These are phyloP conservation scores for Plasmodium gallinaceum DNA, from an alignment of 169 alveolate genomes.

Conservation along the genomic window DNA sequence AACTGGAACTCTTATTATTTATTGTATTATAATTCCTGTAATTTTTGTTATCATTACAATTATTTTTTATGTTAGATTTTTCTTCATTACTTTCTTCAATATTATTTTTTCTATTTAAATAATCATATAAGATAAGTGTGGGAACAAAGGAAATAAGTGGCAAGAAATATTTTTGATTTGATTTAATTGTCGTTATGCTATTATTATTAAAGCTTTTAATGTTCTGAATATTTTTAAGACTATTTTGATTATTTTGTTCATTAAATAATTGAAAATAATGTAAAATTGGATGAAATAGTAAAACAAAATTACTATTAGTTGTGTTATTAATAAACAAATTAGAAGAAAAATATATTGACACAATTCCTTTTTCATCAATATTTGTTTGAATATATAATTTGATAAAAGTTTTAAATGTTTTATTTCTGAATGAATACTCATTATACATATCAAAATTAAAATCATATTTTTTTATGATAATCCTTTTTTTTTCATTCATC, in stretches of 20 bases:
- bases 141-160: constrained; percentile 61
- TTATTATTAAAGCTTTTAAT: neutral
- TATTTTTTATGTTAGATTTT: too few relatives aligned
- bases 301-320: constrained; percentile 33
- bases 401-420: constrained; percentile 52
- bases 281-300: constrained; percentile 41
- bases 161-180: constrained; percentile 20
- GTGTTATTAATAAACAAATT: constrained; percentile 41
- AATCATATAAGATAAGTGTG: constrained; percentile 28
- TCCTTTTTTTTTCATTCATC: constrained; percentile 35
- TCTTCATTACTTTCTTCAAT: neutral
- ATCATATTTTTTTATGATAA: constrained; percentile 51
- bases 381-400: constrained; percentile 60
- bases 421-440: constrained; percentile 42
- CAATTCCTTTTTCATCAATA: constrained; percentile 62
- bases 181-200: constrained; percentile 6
- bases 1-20: too few relatives aligned
- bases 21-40: too few relatives aligned
- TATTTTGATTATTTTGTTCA: neutral
- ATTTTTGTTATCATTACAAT: too few relatives aligned
- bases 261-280: constrained; percentile 25
- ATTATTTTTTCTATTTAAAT: constrained; percentile 6
- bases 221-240: neutral
- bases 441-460: constrained; percentile 38
- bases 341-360: constrained; percentile 54